phyloP scores from a whole-genome alignment of 306 rosid genomes.

The Fragaria vesca region DNA sequence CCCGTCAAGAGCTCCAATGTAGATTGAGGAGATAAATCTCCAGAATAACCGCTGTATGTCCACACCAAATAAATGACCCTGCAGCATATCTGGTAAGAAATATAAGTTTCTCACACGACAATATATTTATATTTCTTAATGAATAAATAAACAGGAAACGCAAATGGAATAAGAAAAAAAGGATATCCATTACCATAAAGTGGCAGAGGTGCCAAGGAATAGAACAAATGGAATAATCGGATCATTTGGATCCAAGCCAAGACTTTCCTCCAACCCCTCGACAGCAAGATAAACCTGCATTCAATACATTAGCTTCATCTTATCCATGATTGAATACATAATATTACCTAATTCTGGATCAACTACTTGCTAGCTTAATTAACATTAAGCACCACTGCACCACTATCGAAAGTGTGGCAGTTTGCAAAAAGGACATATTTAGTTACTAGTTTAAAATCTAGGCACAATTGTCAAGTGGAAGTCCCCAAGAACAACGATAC shows the following conservation, averaged over 20 bases:
- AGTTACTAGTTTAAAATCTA: neutral
- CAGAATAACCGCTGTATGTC: constrained; percentile 84
- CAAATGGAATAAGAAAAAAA: constrained; percentile 27
- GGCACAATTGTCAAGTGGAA: neutral
- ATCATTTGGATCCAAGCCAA: constrained; percentile 92
- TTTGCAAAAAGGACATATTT: neutral
- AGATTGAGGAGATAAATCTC: constrained; percentile 78
- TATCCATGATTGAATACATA: neutral
- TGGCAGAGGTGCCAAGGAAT: constrained; percentile 69
- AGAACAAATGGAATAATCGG: constrained; percentile 78
- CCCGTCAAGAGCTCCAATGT: constrained; percentile 73
- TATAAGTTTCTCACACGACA: constrained; percentile 41
- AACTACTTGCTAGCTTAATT: neutral
- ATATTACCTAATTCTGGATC: neutral
- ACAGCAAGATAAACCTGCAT: constrained; percentile 56
- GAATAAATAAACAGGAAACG: constrained; percentile 19
- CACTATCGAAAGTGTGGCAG: neutral
- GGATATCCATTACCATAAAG: constrained; percentile 75
- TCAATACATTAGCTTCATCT: constrained; percentile 20
- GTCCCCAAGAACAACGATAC: constrained; percentile 29
- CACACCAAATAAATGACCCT: constrained; percentile 79
- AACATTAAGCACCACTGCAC: neutral
- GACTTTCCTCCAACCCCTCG: constrained; percentile 69
- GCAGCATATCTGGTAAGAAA: constrained; percentile 73
- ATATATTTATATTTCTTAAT: constrained; percentile 22